Base-by-base conservation (phyloP, 1,284 basidiomycete genomes). In the Austropuccinia psidii region DNA sequence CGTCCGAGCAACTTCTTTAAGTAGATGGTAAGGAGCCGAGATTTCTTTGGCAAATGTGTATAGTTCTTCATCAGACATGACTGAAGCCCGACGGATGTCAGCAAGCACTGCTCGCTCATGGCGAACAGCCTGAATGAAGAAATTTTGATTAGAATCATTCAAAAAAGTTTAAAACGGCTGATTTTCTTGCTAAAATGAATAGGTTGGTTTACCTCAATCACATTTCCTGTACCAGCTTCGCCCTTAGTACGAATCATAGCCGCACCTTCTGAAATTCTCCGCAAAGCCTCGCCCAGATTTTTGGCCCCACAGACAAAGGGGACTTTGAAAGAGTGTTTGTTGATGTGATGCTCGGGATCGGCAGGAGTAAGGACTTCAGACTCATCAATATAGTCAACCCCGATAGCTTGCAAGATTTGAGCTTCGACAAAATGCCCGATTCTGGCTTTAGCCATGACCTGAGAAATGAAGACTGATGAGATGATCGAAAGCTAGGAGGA, bases 401-500 rank as follows among this genome's bases (percentile, higher is more conserved):
- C 94, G 79, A 97, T 86, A 24, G 88, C 86, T 85, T 98, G 93
- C 39, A 98, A 84, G 79, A 98, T 96, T 89, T 94, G 80, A n/a
- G 92, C 92, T 83, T 96, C 94, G 75, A 95, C 94, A 78, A 95
- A 90, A 83, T 99, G 95, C 0, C 95, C 96, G 81, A 99, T 98
- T 77, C 96, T 88, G 75, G 88, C 89, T 83, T 94, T 93, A 68
- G 91, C 91, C 90, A 93, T 93, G 79, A 90, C 89, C 29, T 89
- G 85, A 61, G 84, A 93, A 79, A 96, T 93, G 29, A 91, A 93
- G 57, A 95, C 43, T 17, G 17, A 21, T 50, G 33, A n/a, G 15
- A 27, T 31, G 8, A 17, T 4, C 47, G n/a, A 49, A n/a, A 52
- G 27, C 1, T 15, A 27, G 9, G 17, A 1, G 8, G 13, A 21